Conservation (phyloP, 768 basidiomycete genomes). For the Lentinula guzmanii region DNA sequence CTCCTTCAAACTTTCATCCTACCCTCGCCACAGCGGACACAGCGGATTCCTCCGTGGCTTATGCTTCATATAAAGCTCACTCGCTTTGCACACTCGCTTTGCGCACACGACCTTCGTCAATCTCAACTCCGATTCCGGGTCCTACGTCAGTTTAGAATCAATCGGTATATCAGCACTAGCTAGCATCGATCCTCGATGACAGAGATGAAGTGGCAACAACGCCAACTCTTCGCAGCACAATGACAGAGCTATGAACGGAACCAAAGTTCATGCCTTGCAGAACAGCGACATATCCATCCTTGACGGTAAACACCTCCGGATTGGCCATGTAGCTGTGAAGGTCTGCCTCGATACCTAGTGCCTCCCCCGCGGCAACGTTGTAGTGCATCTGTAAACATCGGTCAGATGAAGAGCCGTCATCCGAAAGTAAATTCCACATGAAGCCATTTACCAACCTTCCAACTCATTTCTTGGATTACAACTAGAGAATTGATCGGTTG, state of each 20-base stretch:
- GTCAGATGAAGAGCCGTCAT: neutral
- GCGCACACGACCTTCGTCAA: slow-evolving; percentile 53
- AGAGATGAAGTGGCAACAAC: neutral
- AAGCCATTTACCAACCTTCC: slow-evolving; percentile 32
- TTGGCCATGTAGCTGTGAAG: slow-evolving; percentile 54
- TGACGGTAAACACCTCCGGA: slow-evolving; percentile 45
- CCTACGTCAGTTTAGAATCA: slow-evolving; percentile 21
- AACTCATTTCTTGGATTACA: slow-evolving; percentile 62
- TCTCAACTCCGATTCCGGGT: slow-evolving; percentile 54
- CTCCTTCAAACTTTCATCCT: slow-evolving; percentile 47
- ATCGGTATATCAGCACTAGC: neutral
- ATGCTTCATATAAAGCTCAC: slow-evolving; percentile 28
- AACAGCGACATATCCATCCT: slow-evolving; percentile 43
- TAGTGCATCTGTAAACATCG: slow-evolving; percentile 47
- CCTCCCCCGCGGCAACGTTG: slow-evolving; percentile 30
- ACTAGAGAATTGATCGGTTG: slow-evolving; percentile 23
- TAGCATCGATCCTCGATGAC: neutral
- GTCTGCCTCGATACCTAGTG: slow-evolving; percentile 33
- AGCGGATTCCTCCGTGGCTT: slow-evolving; percentile 49
- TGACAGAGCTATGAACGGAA: neutral
- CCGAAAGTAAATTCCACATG: neutral
- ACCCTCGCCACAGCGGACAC: slow-evolving; percentile 50
- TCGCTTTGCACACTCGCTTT: slow-evolving; percentile 31
- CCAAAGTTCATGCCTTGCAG: slow-evolving; percentile 27
- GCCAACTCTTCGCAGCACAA: neutral